A percentile compares a stretch with the other conserved stretches of the same genome.
Conservation (phyloP, 140 eudicot species). For the Anethum foeniculum region DNA sequence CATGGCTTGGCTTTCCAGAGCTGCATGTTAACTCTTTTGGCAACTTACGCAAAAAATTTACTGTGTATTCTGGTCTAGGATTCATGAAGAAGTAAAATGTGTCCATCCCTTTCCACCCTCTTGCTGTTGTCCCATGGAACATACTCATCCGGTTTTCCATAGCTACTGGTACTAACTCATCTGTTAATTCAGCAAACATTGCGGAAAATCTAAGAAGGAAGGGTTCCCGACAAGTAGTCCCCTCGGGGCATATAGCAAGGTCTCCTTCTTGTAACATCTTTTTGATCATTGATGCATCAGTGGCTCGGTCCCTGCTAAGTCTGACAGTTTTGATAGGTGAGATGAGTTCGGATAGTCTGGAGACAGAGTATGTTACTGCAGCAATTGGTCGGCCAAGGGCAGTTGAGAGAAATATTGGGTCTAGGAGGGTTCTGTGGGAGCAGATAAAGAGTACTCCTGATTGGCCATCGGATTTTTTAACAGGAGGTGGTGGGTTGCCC, state of each 20-base stretch:
- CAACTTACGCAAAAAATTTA: background rate
- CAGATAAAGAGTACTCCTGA: conserved; percentile 11
- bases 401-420: conserved; percentile 6
- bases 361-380: conserved; percentile 8
- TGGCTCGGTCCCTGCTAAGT: conserved; percentile 8
- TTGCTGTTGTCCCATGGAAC: conserved; percentile 10
- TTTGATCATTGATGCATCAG: conserved; percentile 7
- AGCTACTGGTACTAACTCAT: conserved; percentile 10
- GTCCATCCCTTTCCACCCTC: conserved; percentile 15
- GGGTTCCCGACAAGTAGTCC: conserved; percentile 10
- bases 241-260: conserved; percentile 10
- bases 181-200: conserved; percentile 6
- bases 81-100: conserved; percentile 13
- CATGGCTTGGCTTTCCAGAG: conserved; percentile 11
- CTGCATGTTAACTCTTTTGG: conserved; percentile 10
- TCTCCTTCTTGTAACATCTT: conserved; percentile 12
- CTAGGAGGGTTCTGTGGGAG: conserved; percentile 8
- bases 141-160: conserved; percentile 9
- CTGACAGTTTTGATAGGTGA: conserved; percentile 2
- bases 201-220: conserved; percentile 11
- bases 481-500: conserved; percentile 5
- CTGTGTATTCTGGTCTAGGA: background rate
- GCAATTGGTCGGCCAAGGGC: conserved; percentile 9
- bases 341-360: conserved; percentile 2
- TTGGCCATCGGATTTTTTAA: background rate